phyloP scores from a whole-genome alignment of 345 rosid genomes.

The Hibiscus mutabilis region DNA sequence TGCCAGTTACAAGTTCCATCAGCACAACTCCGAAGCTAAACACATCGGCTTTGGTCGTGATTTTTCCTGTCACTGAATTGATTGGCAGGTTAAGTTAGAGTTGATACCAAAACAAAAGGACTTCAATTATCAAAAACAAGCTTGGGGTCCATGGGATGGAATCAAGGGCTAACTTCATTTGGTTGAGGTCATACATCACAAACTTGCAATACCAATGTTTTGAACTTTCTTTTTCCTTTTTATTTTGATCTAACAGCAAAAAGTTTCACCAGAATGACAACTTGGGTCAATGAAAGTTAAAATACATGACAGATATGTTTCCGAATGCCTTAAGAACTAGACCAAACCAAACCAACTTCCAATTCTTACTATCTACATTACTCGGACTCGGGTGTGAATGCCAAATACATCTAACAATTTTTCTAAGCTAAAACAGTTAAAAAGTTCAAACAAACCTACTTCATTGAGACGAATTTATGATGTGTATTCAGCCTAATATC shows the following conservation, averaged over 20 bases:
- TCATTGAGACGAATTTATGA: background rate
- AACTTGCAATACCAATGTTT: background rate
- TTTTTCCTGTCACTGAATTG: slow-evolving; percentile 59
- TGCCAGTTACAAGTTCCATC: slow-evolving; percentile 67
- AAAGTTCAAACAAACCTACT: background rate
- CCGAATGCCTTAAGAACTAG: background rate
- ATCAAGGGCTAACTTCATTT: background rate
- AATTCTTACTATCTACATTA: background rate
- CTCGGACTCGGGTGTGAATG: background rate
- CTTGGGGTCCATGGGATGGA: background rate
- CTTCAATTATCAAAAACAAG: slow-evolving; percentile 1
- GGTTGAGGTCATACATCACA: background rate
- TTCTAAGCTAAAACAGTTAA: background rate
- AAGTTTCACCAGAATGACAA: background rate
- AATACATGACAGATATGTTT: background rate
- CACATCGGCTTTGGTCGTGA: slow-evolving; percentile 72
- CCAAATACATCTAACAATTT: background rate
- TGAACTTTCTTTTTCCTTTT: background rate
- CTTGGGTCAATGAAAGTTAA: background rate
- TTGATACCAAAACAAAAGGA: background rate
- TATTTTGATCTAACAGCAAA: background rate
- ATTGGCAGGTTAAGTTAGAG: slow-evolving; percentile 7
- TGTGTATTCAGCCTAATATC: background rate
- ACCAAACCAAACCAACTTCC: background rate
- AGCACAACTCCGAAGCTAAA: slow-evolving; percentile 74